These are phyloP conservation scores for Quercus alba DNA, from an alignment of 306 rosid genomes.

Conservation along the genomic window DNA sequence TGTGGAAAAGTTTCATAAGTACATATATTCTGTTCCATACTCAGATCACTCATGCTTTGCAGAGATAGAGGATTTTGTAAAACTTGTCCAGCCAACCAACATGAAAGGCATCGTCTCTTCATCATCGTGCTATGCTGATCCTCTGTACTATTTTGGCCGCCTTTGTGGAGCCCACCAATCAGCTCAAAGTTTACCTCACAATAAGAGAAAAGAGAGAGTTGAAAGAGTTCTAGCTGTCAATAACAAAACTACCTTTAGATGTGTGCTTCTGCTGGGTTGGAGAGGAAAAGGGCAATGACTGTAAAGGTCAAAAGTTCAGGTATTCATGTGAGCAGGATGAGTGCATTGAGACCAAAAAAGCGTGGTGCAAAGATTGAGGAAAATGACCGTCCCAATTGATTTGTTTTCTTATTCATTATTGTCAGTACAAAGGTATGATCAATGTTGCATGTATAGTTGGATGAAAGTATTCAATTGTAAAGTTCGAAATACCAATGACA, in stretches of 20 bases:
- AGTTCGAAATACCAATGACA: slow-evolving; percentile 5
- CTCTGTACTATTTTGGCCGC: slow-evolving; percentile 57
- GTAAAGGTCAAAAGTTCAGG: slow-evolving; percentile 27
- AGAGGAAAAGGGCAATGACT: slow-evolving; percentile 25
- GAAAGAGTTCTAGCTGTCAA: slow-evolving; percentile 14
- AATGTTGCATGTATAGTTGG: background rate
- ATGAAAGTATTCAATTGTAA: background rate
- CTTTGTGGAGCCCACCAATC: slow-evolving; percentile 45
- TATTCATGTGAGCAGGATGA: slow-evolving; percentile 35
- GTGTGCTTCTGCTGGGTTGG: slow-evolving; percentile 2
- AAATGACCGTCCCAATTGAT: too few species aligned
- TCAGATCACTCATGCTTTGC: slow-evolving; percentile 67
- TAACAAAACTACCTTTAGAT: slow-evolving; percentile 4
- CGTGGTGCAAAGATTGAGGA: slow-evolving; percentile 46
- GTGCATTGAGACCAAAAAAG: background rate
- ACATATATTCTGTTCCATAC: slow-evolving; percentile 58
- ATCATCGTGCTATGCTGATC: slow-evolving; percentile 60
- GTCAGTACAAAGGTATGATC: background rate
- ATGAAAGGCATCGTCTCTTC: slow-evolving; percentile 64
- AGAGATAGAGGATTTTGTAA: slow-evolving; percentile 55
- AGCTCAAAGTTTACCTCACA: slow-evolving; percentile 9
- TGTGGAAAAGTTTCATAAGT: slow-evolving; percentile 35
- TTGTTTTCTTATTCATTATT: background rate
- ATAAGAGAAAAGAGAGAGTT: slow-evolving; percentile 28
- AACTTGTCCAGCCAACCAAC: slow-evolving; percentile 55